phyloP scores from a whole-genome alignment of 306 rosid genomes.

The Alnus rubra region DNA sequence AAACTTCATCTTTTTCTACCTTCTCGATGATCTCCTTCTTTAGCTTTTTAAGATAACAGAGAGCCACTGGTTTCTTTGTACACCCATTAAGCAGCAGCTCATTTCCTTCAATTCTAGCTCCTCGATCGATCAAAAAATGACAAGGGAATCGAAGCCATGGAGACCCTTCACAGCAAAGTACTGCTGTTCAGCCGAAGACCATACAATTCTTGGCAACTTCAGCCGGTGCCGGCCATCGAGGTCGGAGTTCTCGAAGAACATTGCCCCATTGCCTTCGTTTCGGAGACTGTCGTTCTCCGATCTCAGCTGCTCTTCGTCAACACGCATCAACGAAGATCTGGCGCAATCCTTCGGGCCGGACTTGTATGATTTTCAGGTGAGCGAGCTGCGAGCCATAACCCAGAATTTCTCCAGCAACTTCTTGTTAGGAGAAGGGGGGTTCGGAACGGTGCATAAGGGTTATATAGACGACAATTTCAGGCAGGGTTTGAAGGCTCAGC shows the following conservation, averaged over 20 bases:
- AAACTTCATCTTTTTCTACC: slow-evolving; percentile 29
- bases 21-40: slow-evolving; percentile 11
- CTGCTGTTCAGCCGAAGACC: slow-evolving; percentile 54
- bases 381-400: slow-evolving; percentile 79
- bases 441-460: slow-evolving; percentile 90
- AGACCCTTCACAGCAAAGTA: slow-evolving; percentile 48
- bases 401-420: slow-evolving; percentile 81
- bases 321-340: slow-evolving; percentile 79
- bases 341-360: slow-evolving; percentile 78
- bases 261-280: slow-evolving; percentile 72
- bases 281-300: slow-evolving; percentile 79
- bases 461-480: slow-evolving; percentile 72
- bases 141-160: slow-evolving; percentile 46
- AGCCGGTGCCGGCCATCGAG: slow-evolving; percentile 73
- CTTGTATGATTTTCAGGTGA: slow-evolving; percentile 74
- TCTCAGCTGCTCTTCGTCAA: slow-evolving; percentile 80
- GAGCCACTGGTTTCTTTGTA: too few species aligned
- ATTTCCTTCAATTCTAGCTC: too few species aligned
- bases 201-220: slow-evolving; percentile 52
- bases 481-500: slow-evolving; percentile 77
- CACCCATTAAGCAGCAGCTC: too few species aligned
- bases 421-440: slow-evolving; percentile 94
- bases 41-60: background rate
- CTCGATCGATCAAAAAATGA: slow-evolving; percentile 26
- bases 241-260: slow-evolving; percentile 68